phyloP scores from a whole-genome alignment of 2,329 filamentous ascomycete species.

The Trichoderma lentiforme region DNA sequence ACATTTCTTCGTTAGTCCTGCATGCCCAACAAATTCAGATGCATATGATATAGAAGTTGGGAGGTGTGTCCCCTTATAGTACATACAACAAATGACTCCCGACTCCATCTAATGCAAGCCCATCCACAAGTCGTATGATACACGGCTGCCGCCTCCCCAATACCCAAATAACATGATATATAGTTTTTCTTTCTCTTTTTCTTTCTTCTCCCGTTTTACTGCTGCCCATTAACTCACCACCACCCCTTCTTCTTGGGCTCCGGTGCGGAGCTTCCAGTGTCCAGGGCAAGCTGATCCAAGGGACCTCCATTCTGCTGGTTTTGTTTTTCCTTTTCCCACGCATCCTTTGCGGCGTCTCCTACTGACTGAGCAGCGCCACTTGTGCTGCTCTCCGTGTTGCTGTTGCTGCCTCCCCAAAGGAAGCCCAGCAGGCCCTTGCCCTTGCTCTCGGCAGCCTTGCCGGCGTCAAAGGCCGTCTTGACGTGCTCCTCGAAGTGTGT shows the following conservation, averaged over 20 bases:
- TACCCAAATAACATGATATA: slow-evolving; percentile 8
- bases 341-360: slow-evolving; percentile 40
- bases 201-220: slow-evolving; percentile 8
- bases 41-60: slow-evolving; percentile 17
- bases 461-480: slow-evolving; percentile 31
- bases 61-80: slow-evolving; percentile 26
- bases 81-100: slow-evolving; percentile 33
- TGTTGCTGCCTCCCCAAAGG: slow-evolving; percentile 27
- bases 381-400: slow-evolving; percentile 24
- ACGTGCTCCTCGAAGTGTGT: slow-evolving; percentile 36
- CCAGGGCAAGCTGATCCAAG: slow-evolving; percentile 48
- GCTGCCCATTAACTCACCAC: slow-evolving; percentile 40
- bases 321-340: slow-evolving; percentile 48
- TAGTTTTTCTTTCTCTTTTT: slow-evolving; percentile 13
- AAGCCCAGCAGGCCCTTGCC: slow-evolving; percentile 37
- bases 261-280: slow-evolving; percentile 27
- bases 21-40: slow-evolving; percentile 8
- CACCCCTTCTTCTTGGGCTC: slow-evolving; percentile 49
- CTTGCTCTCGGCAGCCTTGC: slow-evolving; percentile 19
- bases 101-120: slow-evolving; percentile 46
- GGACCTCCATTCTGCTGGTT: slow-evolving; percentile 50
- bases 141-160: slow-evolving; percentile 25
- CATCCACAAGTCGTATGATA: slow-evolving; percentile 43
- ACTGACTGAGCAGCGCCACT: slow-evolving; percentile 24
- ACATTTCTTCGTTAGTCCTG: not conserved